Evolutionary conservation across 108 stramenopile genomes (phyloP).

Genomic region (Discostella pseudostelligera): DNA sequence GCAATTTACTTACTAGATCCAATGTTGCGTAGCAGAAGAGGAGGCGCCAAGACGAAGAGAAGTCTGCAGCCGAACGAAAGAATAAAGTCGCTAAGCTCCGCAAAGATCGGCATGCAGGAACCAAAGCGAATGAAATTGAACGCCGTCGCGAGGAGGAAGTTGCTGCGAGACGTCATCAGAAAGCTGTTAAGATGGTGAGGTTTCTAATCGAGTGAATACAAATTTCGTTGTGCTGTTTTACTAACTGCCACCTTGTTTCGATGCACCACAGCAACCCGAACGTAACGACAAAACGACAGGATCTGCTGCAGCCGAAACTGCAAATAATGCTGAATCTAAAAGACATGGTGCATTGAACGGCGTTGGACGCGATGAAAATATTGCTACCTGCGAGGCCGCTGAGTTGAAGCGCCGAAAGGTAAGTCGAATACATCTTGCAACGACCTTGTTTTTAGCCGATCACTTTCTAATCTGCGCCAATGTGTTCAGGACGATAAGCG

Average conservation of each 20-base stretch:
- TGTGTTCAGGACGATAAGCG: slow-evolving; percentile 16
- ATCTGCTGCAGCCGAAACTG: slow-evolving; percentile 6
- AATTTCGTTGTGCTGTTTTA: not conserved
- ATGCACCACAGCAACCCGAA: slow-evolving; percentile 4
- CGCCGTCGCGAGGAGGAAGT: not conserved
- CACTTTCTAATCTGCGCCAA: not conserved
- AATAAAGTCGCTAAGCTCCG: slow-evolving; percentile 11
- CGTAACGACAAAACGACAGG: slow-evolving; percentile 19
- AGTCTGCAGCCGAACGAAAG: slow-evolving; percentile 13
- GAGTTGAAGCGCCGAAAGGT: slow-evolving; percentile 13
- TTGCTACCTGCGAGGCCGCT: slow-evolving; percentile 1
- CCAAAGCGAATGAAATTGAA: not conserved
- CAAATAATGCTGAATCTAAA: not conserved
- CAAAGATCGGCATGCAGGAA: slow-evolving; percentile 10
- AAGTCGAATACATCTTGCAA: not conserved
- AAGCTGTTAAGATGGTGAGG: slow-evolving; percentile 16
- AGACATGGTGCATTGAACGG: not conserved
- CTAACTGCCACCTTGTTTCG: not conserved
- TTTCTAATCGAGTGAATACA: not conserved
- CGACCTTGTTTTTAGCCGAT: not conserved
- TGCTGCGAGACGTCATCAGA: slow-evolving; percentile 3
- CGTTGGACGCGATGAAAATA: not conserved
- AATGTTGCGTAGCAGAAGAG: slow-evolving; percentile 3
- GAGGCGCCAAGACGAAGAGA: slow-evolving; percentile 11
- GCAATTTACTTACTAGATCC: not conserved